Conservation (phyloP, 148 eudicot species). For the Chenopodium formosanum region DNA sequence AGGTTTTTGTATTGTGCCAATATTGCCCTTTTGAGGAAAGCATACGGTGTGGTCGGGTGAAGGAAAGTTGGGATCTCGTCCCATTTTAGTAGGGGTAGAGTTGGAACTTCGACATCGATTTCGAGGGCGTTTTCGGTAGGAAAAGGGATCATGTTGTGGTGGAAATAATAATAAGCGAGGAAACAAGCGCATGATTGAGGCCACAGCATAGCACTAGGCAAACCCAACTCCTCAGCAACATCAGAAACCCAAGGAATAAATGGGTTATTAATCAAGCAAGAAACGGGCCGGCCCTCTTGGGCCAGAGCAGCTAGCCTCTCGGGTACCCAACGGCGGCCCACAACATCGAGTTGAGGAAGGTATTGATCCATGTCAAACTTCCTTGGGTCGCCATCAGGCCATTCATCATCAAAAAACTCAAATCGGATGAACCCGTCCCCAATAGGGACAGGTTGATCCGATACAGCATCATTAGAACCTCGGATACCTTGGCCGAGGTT, state of each 20-base stretch:
- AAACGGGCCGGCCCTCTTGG: slow-evolving; percentile 50
- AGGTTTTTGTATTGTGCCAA: slow-evolving; percentile 59
- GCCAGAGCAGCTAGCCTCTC: slow-evolving; percentile 43
- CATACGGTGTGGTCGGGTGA: slow-evolving; percentile 62
- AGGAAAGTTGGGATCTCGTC: slow-evolving; percentile 76
- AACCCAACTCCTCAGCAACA: slow-evolving; percentile 51
- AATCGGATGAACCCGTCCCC: slow-evolving; percentile 68
- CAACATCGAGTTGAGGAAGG: slow-evolving; percentile 42
- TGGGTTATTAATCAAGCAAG: slow-evolving; percentile 74
- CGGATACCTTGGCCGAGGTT: slow-evolving; percentile 40
- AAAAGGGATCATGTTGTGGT: slow-evolving; percentile 43
- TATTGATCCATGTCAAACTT: slow-evolving; percentile 47
- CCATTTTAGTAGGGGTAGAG: slow-evolving; percentile 51
- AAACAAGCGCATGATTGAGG: slow-evolving; percentile 74
- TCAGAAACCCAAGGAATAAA: slow-evolving; percentile 88
- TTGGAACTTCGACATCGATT: slow-evolving; percentile 54
- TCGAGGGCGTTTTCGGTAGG: slow-evolving; percentile 51
- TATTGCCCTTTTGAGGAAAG: slow-evolving; percentile 48
- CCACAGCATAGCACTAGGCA: slow-evolving; percentile 79
- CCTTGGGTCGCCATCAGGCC: slow-evolving; percentile 35
- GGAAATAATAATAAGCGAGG: slow-evolving; percentile 53
- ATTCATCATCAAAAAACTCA: slow-evolving; percentile 68
- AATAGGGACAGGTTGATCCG: slow-evolving; percentile 36
- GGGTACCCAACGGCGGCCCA: slow-evolving; percentile 50
- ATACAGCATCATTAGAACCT: slow-evolving; percentile 34